These are phyloP conservation scores for Leccinum disarticulatum DNA, from an alignment of 768 basidiomycete genomes.

Conservation along the genomic window DNA sequence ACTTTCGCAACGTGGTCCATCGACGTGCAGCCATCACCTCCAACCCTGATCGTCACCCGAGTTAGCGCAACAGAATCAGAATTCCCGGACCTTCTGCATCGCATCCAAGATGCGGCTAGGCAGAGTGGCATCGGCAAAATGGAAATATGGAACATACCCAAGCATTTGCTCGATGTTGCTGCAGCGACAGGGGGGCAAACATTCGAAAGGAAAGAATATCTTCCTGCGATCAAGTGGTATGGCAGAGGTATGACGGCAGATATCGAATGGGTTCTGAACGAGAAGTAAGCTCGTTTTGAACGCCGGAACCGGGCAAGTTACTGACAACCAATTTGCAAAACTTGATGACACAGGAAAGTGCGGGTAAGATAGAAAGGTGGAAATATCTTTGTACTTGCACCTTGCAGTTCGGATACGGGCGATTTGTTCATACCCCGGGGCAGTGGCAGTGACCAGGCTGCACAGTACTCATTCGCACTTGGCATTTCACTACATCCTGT, in stretches of 20 bases:
- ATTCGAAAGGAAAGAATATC: constrained; percentile 36
- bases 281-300: constrained; percentile 35
- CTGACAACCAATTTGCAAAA: not conserved
- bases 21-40: constrained; percentile 32
- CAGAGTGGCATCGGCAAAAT: constrained; percentile 36
- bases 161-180: constrained; percentile 31
- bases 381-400: too few species aligned
- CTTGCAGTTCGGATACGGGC: too few species aligned
- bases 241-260: constrained; percentile 33
- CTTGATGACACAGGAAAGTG: too few species aligned
- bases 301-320: not conserved
- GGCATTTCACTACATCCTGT: too few species aligned
- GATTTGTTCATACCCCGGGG: too few species aligned
- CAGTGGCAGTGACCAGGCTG: too few species aligned
- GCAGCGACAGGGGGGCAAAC: constrained; percentile 33
- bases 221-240: constrained; percentile 53
- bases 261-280: constrained; percentile 49
- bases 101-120: constrained; percentile 36
- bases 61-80: constrained; percentile 31
- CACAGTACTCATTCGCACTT: too few species aligned
- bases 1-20: constrained; percentile 47
- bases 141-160: constrained; percentile 49
- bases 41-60: constrained; percentile 46
- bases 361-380: too few species aligned
- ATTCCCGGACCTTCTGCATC: constrained; percentile 37